Base-by-base conservation (phyloP, 768 basidiomycete genomes). In the Amanita molliuscula region DNA sequence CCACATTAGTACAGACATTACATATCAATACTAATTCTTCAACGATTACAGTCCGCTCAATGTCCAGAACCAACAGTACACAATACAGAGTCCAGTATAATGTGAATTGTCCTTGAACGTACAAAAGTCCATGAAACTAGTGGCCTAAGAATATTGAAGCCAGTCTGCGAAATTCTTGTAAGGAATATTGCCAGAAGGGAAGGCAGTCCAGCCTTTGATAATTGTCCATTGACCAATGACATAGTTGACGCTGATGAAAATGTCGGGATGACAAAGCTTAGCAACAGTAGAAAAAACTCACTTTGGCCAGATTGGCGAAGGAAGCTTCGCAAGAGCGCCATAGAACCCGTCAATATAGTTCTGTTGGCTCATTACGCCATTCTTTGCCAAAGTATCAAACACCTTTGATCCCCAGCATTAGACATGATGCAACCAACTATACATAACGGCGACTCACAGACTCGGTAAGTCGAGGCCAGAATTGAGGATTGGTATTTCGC, bases 281-380 rank as follows among this genome's bases (percentile, higher is more conserved):
- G 11, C 3, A 36, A 23, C 28, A 26, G 15, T 16, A 15, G 28
- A 8, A 1, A 4, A 6, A 11, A 50, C 50, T 45, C 42, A 54
- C 53, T 47, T 49, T 25, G 53, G 53, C 49, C 49, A 54, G 4
- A 46, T 38, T 3, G 53, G 53, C 9, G 38, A 51, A 7, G 53
- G 10, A 35, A 54, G 36, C 15, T 31, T n/a, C 0, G 49, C 18
- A 33, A 54, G 40, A 36, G 53, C 53, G 26, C 53, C 50, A 15
- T 54, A 54, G 49, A 47, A 54, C 9, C 43, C 48, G 36, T 54
- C 53, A 35, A 54, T 47, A 28, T 51, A 54, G 28, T 54, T 54
- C 31, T 54, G 53, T 18, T 44, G 50, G 8, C 38, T 51, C 4
- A 47, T 41, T 9, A 34, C 37, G n/a, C 44, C 31, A 15, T 44